phyloP scores from a whole-genome alignment of 225 moss, liverwort and hornwort species.

The Thuidium tamariscinum region DNA sequence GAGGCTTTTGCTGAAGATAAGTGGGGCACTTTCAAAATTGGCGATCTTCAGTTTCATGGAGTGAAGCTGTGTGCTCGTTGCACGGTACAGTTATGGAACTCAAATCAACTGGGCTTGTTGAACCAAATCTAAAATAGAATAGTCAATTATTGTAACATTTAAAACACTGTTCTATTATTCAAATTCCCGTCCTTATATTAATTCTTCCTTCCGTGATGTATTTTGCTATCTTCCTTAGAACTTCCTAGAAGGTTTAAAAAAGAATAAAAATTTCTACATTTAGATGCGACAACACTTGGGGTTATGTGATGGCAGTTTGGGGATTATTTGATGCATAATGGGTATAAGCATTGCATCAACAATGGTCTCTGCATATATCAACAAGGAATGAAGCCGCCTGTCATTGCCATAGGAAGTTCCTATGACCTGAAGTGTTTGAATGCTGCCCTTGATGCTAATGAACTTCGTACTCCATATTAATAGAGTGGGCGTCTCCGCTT shows the following conservation, averaged over 20 bases:
- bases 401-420: not conserved
- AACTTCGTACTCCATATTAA: not conserved
- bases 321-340: not conserved
- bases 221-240: not conserved
- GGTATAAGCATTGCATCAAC: not conserved
- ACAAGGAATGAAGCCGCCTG: not conserved
- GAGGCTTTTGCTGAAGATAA: constrained; percentile 72
- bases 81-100: constrained; percentile 36
- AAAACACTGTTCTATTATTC: not conserved
- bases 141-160: not conserved
- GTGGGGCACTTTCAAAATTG: constrained; percentile 68
- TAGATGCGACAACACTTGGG: not conserved
- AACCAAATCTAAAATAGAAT: not conserved
- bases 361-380: not conserved
- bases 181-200: not conserved
- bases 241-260: too few relatives aligned
- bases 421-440: not conserved
- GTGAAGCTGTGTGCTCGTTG: constrained; percentile 79
- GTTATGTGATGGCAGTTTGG: not conserved
- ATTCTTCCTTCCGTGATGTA: not conserved
- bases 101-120: not conserved
- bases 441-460: not conserved
- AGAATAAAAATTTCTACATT: not conserved
- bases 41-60: constrained; percentile 56
- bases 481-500: not conserved